A percentile compares a stretch with the other conserved stretches of the same genome.
Evolutionary conservation across 176 grass and related monocot genomes (phyloP).

Genomic region (Cenchrus fungigraminus): DNA sequence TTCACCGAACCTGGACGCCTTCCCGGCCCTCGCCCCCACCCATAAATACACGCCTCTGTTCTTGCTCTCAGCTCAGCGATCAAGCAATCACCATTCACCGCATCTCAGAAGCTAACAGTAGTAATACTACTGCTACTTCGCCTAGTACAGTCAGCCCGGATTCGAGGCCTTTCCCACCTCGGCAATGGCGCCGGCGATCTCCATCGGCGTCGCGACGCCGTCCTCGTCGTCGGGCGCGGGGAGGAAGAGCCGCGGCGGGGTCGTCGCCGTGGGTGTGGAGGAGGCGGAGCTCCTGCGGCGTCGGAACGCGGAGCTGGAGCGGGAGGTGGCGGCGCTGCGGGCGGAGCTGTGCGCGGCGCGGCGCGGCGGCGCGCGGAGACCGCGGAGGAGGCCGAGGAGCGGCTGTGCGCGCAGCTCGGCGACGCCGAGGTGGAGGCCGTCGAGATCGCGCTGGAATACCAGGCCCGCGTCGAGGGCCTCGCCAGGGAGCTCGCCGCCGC

Average conservation of each 20-base stretch:
- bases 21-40: background rate
- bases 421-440: constrained; percentile 79
- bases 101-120: background rate
- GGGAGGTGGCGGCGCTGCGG: constrained; percentile 53
- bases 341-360: constrained; percentile 51
- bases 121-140: no score
- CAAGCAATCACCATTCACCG: background rate
- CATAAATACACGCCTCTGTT: background rate
- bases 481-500: constrained; percentile 53
- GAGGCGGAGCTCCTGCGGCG: constrained; percentile 59
- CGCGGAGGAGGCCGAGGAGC: constrained; percentile 82
- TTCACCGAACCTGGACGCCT: constrained; percentile 50
- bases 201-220: background rate
- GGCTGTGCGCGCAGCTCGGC: constrained; percentile 71
- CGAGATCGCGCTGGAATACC: constrained; percentile 45
- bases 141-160: no score
- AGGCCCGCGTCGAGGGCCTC: constrained; percentile 47
- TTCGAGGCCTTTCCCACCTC: background rate
- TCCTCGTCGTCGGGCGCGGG: background rate
- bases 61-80: background rate
- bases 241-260: background rate
- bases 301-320: constrained; percentile 76
- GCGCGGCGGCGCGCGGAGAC: constrained; percentile 50
- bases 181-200: constrained; percentile 41
- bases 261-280: background rate